Conservation (phyloP, 331 rosid species). For the Saraca asoca region DNA sequence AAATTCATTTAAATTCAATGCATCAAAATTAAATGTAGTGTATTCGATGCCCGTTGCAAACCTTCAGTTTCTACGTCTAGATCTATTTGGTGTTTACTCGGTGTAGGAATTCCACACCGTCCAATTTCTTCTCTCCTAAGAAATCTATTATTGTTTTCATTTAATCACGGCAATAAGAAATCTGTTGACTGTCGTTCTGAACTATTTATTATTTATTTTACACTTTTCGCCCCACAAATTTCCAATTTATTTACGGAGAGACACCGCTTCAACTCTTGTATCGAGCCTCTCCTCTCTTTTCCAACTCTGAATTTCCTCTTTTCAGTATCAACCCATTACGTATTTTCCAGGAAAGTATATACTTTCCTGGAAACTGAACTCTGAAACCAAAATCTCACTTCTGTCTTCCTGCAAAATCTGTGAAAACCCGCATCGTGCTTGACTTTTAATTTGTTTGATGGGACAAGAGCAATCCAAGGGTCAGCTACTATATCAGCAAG, state of each 20-base stretch:
- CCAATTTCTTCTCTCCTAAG: too few species aligned
- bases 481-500: conserved; percentile 80
- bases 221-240: not conserved
- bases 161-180: too few species aligned
- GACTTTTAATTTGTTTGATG: conserved; percentile 45
- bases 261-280: not conserved
- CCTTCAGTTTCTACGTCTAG: too few species aligned
- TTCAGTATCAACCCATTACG: not conserved
- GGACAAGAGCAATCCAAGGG: conserved; percentile 87
- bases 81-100: too few species aligned
- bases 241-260: not conserved
- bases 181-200: not conserved
- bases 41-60: too few species aligned
- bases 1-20: too few species aligned
- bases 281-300: not conserved
- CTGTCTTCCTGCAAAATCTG: conserved; percentile 30
- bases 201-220: too few species aligned
- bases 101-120: too few species aligned
- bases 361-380: conserved; percentile 46
- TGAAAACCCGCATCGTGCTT: conserved; percentile 3
- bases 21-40: too few species aligned
- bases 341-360: conserved; percentile 44
- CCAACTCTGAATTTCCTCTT: not conserved
- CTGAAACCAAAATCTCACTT: conserved; percentile 2
- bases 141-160: too few species aligned